Base-by-base conservation (phyloP, 352 stramenopile species). In the Pythium aristosporum region DNA sequence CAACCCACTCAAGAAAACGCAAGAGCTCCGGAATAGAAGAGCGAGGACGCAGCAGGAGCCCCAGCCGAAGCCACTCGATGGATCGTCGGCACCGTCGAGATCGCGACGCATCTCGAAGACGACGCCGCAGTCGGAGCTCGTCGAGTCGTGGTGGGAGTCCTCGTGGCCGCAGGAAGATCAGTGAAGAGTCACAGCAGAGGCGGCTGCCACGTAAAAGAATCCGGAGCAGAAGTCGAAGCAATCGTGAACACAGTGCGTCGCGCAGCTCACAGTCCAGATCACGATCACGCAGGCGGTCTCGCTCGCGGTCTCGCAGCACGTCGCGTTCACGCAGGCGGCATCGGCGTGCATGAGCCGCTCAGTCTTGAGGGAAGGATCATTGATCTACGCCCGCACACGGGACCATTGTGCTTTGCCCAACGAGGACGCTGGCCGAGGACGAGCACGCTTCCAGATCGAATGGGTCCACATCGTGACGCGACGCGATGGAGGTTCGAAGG, bases 371-470 rank as follows among this genome's bases (percentile, higher is more conserved):
- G 13, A 18, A 36, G 44, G 44, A 15, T 2, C 37, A 20, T 9
- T 3, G 18, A 41, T 23, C 25, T 2, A 21, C 30, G 44, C 18
- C 41, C 12, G 34, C 37, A 46, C 28, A 69, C 6, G 63, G 34
- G 3, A 84, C 30, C 9, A 84, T 55, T 4, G 64, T 63, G 25
- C 75, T 82, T 18, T 57, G 34, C 1, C 65, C 69, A 43, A 75
- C 60, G 10, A 82, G 61, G 30, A 82, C 61, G 3, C 53, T 23
- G 30, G 71, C 60, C 4, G 77, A 82, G 9, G 73, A 75, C 37
- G 65, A 74, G 11, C 57, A 57, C 9, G 61, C 53, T 21, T 65
- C 55, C 16, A 82, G 58, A 15, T 67, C 55, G 21, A 49, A 39
- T 13, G 34, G n/a, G 44, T 41, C 57, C 28, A 21, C 5, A 5